Percentiles rank a stretch among this genome's conserved stretches.
Evolutionary conservation across 805 yeast species (phyloP).

Genomic region (Clavispora phyllophila): DNA sequence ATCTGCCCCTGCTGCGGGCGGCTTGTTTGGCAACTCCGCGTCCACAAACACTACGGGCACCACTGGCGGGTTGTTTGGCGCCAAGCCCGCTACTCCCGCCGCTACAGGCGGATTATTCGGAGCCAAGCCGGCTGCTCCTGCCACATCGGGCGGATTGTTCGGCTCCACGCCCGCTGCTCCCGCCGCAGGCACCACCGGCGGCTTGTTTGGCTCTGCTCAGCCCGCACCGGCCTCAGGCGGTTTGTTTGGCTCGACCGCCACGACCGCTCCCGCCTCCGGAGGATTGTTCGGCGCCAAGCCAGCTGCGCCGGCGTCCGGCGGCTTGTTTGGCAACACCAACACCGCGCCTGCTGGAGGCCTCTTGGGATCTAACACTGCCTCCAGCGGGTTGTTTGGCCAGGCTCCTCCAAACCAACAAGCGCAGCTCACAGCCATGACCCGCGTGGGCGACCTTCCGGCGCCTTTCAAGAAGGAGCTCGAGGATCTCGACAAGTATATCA

Average conservation of each 20-base stretch:
- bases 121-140: conserved; percentile 2
- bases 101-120: conserved; percentile 1
- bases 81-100: conserved; percentile 4
- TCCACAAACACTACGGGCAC: conserved; percentile 7
- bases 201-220: conserved; percentile 19
- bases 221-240: neutral
- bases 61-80: conserved; percentile 24
- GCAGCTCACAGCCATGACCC: conserved; percentile 65
- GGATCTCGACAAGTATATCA: conserved; percentile 66
- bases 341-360: conserved; percentile 12
- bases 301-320: conserved; percentile 18
- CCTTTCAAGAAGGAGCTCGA: conserved; percentile 63
- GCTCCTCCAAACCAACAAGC: conserved; percentile 41
- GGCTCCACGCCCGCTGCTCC: conserved; percentile 17
- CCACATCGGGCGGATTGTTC: conserved; percentile 21
- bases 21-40: neutral
- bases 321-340: conserved; percentile 32
- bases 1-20: neutral
- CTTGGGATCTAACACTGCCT: conserved; percentile 10
- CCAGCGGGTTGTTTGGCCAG: conserved; percentile 10
- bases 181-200: conserved; percentile 28
- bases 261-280: neutral
- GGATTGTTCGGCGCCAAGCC: neutral
- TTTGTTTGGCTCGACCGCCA: neutral
- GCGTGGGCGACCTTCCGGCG: conserved; percentile 71